Conservation (phyloP, 2,329 filamentous ascomycete species). For the Alternaria triticimaculans region DNA sequence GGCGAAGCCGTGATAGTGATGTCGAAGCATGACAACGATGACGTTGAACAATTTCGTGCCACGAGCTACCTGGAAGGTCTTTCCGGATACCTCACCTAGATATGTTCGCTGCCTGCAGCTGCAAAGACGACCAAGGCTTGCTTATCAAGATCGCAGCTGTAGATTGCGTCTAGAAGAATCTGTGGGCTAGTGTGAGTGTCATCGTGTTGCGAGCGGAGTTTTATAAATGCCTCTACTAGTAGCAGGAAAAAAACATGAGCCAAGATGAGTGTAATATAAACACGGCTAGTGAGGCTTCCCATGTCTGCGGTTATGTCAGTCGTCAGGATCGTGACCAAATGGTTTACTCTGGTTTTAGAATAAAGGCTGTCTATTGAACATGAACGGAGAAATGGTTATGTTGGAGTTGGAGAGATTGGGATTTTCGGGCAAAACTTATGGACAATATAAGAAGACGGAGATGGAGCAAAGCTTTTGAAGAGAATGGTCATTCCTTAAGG, state of each 20-base stretch:
- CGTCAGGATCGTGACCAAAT: neutral
- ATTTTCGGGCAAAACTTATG: no score
- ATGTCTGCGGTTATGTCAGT: neutral
- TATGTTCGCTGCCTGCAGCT: neutral
- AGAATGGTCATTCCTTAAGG: no score
- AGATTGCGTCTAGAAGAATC: neutral
- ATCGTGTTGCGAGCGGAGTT: neutral
- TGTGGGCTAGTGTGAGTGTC: neutral
- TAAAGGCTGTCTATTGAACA: neutral
- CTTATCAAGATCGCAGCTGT: neutral
- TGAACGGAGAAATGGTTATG: neutral
- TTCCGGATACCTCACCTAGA: neutral
- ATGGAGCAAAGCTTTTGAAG: neutral
- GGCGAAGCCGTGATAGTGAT: neutral
- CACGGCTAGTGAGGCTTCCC: neutral
- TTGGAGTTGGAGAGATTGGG: no score
- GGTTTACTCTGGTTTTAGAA: neutral
- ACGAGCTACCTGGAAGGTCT: neutral
- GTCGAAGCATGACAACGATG: neutral
- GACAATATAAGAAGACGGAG: neutral
- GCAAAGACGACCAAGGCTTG: neutral
- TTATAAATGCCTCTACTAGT: neutral
- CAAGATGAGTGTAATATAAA: neutral
- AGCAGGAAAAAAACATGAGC: accelerated
- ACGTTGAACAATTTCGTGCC: neutral